Conservation (phyloP, 2,329 filamentous ascomycete species). For the Trichoderma atroviride region DNA sequence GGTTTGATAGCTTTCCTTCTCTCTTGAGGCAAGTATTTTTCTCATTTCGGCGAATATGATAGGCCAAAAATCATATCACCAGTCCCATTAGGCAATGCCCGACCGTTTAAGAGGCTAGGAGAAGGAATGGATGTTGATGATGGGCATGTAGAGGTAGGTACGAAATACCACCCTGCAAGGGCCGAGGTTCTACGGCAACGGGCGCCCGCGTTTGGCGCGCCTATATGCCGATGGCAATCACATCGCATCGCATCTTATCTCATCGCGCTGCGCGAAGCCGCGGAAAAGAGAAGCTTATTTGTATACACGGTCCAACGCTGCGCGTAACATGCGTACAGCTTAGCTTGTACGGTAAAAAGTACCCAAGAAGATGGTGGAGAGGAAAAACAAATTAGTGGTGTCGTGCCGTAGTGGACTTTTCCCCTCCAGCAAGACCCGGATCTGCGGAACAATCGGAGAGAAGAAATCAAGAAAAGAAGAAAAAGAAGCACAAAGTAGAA, state of each 20-base stretch:
- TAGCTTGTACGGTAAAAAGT: background rate
- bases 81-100: too few relatives aligned
- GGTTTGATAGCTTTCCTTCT: background rate
- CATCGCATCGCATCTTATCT: background rate
- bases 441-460: slow-evolving; percentile 14
- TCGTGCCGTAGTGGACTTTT: background rate
- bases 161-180: background rate
- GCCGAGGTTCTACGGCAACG: background rate
- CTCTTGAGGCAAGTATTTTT: too few relatives aligned
- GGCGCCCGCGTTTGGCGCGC: slow-evolving; percentile 21
- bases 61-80: too few relatives aligned
- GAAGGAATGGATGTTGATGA: background rate
- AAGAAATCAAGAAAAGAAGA: slow-evolving; percentile 11
- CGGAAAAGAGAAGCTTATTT: background rate
- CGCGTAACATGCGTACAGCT: background rate
- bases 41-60: too few relatives aligned
- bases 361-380: background rate
- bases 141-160: background rate
- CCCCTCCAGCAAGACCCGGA: background rate
- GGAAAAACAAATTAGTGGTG: background rate
- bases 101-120: background rate
- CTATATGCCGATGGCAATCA: background rate
- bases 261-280: background rate
- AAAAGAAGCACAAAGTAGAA: background rate
- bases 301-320: background rate